A percentile compares a stretch with the other conserved stretches of the same genome.
Conservation (phyloP, 129 eudicot species). For the Lonicera japonica region DNA sequence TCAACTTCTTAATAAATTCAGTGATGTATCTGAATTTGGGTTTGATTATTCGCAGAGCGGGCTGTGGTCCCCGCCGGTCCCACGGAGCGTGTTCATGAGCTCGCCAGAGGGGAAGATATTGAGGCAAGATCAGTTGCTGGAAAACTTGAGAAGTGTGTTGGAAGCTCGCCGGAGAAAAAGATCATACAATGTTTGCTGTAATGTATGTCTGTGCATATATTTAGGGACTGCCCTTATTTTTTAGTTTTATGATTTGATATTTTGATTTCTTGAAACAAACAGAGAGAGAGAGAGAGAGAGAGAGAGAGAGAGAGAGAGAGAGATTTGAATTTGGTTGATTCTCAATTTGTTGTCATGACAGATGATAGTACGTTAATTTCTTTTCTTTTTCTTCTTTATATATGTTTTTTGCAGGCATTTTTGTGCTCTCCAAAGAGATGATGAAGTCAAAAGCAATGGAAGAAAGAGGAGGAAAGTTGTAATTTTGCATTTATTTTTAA, state of each 20-base stretch:
- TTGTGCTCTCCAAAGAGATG: constrained; percentile 65
- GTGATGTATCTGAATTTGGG: constrained; percentile 56
- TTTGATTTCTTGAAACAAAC: not conserved
- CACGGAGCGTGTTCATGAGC: constrained; percentile 48
- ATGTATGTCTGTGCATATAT: constrained; percentile 32
- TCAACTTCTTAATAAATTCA: constrained; percentile 53
- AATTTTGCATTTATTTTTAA: not conserved
- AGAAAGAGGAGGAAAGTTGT: not conserved
- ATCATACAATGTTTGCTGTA: constrained; percentile 40
- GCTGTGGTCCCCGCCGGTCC: constrained; percentile 83
- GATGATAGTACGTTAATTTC: no score
- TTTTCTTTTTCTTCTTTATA: not conserved
- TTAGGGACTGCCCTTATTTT: no score
- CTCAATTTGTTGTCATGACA: no score
- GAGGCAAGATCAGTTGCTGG: constrained; percentile 45
- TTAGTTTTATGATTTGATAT: no score
- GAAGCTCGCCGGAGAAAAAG: constrained; percentile 35
- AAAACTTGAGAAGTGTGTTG: constrained; percentile 24
- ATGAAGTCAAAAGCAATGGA: constrained; percentile 10
- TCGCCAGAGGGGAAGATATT: constrained; percentile 47
- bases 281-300: no score
- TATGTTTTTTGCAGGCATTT: constrained; percentile 56
- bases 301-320: no score
- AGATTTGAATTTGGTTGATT: not conserved
- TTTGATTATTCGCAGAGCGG: constrained; percentile 67